Base-by-base conservation (phyloP, 2,329 filamentous ascomycete species). In the Trichophyton equinum region DNA sequence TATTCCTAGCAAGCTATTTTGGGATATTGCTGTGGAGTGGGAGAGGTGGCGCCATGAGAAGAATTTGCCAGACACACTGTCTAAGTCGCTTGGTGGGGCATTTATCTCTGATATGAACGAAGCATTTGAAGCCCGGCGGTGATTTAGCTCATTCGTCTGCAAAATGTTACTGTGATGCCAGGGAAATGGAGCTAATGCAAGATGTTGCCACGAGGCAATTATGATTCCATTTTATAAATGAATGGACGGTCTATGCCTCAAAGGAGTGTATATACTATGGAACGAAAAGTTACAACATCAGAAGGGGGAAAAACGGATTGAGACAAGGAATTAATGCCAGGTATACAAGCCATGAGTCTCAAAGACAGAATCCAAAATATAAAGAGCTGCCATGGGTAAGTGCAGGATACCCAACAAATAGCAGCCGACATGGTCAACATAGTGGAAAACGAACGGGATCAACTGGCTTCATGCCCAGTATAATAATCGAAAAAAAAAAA, bases 11-110 rank as follows among this genome's bases (percentile, higher is more conserved):
- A 60, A 62, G 1, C 69, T 71, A 2, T 33, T 76, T 15, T 70
- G 72, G 69, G 73, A 73, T 38, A 64, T 77, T 27, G 65, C 69
- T 5, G 18, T 73, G 11, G 72, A 74, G 59, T 77, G 75, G 61
- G 66, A 74, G 25, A 65, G 67, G 6, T 67, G 67, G 59, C 65
- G 70, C 3, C 60, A 64, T 11, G 68, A 67, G 53, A 62, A 68
- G 4, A 36, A 61, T 18, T 64, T 67, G 5, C 55, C 60, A 15
- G 44, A 59, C 30, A 59, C 33, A 11, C 11, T 59, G 22, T 22
- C 27, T 6, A 57, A 57, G 15, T 57, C 18, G 8, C 27, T 57
- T n/a, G 55, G 55, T 3, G 55, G 55, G 5, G 55, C 30, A 4
- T 20, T 38, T 40, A n/a, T 57, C 30, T 18, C 18, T 4, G 18